A percentile compares a stretch with the other conserved stretches of the same genome.
Conservation (phyloP, 192 early-diverging fungal species). For the Coemansia sp. region DNA sequence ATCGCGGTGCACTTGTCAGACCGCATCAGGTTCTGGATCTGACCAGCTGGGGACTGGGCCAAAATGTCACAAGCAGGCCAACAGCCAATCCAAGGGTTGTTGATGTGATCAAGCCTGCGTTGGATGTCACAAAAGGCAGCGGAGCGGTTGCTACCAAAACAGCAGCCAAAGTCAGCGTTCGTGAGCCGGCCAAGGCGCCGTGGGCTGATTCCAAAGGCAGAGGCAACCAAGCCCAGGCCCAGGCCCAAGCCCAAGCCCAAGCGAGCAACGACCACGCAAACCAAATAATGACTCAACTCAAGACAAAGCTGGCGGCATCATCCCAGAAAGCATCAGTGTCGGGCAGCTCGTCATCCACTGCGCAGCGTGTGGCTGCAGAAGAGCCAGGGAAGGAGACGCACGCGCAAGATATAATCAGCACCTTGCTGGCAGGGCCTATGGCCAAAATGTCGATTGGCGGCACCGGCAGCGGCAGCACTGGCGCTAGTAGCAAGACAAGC, state of each 20-base stretch:
- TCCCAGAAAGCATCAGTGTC: slow-evolving; percentile 5
- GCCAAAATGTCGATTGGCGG: slow-evolving; percentile 12
- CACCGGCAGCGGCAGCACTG: background rate
- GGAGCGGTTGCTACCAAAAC: slow-evolving; percentile 6
- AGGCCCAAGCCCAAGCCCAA: too few species aligned
- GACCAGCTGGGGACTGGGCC: slow-evolving; percentile 52
- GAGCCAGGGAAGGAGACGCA: slow-evolving; percentile 15
- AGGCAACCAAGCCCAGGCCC: background rate
- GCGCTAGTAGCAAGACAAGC: background rate
- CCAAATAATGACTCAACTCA: slow-evolving; percentile 40
- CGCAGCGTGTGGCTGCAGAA: background rate
- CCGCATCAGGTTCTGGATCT: slow-evolving; percentile 74
- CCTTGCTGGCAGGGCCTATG: slow-evolving; percentile 43
- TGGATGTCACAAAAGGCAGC: slow-evolving; percentile 13
- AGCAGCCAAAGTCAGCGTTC: slow-evolving; percentile 21
- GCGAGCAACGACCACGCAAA: slow-evolving; percentile 2
- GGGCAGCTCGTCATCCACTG: background rate
- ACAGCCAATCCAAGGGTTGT: slow-evolving; percentile 28
- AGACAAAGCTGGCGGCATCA: slow-evolving; percentile 3
- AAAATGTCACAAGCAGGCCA: slow-evolving; percentile 20
- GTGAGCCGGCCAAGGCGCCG: slow-evolving; percentile 39
- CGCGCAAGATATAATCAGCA: slow-evolving; percentile 45
- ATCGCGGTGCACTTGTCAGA: slow-evolving; percentile 73
- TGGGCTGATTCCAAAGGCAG: slow-evolving; percentile 20
- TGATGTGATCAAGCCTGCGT: slow-evolving; percentile 26